Evolutionary conservation across 2,329 filamentous ascomycete species (phyloP).

Genomic region (Colletotrichum sp.): DNA sequence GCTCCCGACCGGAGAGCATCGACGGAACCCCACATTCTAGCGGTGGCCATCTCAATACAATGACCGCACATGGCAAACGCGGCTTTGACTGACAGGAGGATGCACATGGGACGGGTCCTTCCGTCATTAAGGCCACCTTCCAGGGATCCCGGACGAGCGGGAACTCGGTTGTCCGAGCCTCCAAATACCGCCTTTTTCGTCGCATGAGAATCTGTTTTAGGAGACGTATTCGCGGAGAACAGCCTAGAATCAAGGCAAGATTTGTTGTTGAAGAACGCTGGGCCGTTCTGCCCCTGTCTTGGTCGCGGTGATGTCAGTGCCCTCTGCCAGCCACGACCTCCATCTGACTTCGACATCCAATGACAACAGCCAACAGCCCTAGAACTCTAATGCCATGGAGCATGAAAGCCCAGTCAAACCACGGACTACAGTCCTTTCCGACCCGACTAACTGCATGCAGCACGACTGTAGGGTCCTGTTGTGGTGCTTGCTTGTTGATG

Average conservation of each 20-base stretch:
- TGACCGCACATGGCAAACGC: background rate
- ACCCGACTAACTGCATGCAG: background rate
- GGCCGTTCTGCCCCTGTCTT: background rate
- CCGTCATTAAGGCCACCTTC: background rate
- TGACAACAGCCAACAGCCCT: background rate
- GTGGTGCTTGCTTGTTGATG: background rate
- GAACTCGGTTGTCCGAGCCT: background rate
- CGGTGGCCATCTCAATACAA: background rate
- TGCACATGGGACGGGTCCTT: background rate
- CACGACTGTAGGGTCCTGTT: background rate
- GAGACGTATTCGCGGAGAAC: background rate
- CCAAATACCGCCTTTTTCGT: background rate
- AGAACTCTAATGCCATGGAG: background rate
- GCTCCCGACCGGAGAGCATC: background rate
- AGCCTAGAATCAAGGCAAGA: background rate
- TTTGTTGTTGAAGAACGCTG: background rate
- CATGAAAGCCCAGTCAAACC: background rate
- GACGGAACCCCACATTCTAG: background rate
- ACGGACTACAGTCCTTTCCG: background rate
- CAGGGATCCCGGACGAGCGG: background rate
- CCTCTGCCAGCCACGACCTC: background rate
- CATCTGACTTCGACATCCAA: background rate
- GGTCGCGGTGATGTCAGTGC: background rate
- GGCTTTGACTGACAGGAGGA: background rate
- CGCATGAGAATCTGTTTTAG: background rate